Percentiles rank a stretch among this genome's conserved stretches.
phyloP scores from a whole-genome alignment of 208 protist species.

The Kentomonas sorsogonicus region DNA sequence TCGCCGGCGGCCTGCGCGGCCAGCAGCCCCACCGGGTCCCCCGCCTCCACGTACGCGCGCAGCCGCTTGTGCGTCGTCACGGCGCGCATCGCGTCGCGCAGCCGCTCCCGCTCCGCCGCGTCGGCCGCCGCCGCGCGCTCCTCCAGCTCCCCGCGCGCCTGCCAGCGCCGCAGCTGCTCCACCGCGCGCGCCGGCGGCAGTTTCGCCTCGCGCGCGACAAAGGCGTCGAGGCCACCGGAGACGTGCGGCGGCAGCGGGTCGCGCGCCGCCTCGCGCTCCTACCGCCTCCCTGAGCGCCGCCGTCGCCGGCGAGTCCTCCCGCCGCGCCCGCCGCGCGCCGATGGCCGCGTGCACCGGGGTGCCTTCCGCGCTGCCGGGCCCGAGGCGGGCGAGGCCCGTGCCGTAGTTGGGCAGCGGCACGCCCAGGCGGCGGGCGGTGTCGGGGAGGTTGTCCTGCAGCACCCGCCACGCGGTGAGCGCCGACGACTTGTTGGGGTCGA shows the following conservation, averaged over 20 bases:
- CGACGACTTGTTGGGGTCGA: constrained; percentile 93
- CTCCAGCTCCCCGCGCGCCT: constrained; percentile 47
- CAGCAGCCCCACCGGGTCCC: constrained; percentile 96
- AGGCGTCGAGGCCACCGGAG: constrained; percentile 31
- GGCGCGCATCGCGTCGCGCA: constrained; percentile 52
- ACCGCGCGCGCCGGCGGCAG: constrained; percentile 73
- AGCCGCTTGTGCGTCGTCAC: constrained; percentile 49
- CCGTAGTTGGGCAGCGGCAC: too few relatives aligned
- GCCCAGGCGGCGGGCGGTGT: too few relatives aligned
- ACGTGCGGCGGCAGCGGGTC: constrained; percentile 57
- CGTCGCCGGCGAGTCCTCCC: constrained; percentile 16
- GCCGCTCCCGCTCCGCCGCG: constrained; percentile 44
- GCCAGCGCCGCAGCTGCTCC: constrained; percentile 74
- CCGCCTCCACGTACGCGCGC: constrained; percentile 82
- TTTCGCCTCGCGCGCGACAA: constrained; percentile 51
- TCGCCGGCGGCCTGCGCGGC: constrained; percentile 98
- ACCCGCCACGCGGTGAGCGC: constrained; percentile 93
- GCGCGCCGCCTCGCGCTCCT: constrained; percentile 26
- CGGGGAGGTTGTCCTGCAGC: constrained; percentile 74
- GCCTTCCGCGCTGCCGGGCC: neutral
- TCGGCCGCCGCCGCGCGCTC: constrained; percentile 54
- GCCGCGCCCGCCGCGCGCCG: constrained; percentile 10
- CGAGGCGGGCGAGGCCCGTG: neutral
- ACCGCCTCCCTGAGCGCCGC: constrained; percentile 14
- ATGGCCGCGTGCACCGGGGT: constrained; percentile 1